Percentiles rank a stretch among this genome's conserved stretches.
Evolutionary conservation across 768 basidiomycete genomes (phyloP).

Genomic region (Punctularia strigosozonata): DNA sequence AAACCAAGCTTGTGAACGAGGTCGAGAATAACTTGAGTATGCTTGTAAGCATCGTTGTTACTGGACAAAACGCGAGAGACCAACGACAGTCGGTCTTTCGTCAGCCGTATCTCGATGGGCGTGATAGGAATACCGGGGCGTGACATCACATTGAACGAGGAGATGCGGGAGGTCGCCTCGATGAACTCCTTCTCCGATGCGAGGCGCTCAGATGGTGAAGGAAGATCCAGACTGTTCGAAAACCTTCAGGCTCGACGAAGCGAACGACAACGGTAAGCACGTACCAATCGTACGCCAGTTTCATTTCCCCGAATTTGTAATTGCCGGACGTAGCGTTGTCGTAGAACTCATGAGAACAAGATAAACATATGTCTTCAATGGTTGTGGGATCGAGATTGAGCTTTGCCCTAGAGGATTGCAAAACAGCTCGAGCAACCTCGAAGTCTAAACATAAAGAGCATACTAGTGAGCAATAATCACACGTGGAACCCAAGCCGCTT

Average conservation of each 20-base stretch:
- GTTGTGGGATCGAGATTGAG: conserved; percentile 34
- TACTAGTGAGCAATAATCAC: conserved; percentile 8
- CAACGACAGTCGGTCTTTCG: conserved; percentile 80
- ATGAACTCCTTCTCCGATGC: conserved; percentile 80
- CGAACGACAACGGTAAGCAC: conserved; percentile 2
- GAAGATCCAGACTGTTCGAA: conserved; percentile 58
- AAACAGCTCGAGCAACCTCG: conserved; percentile 50
- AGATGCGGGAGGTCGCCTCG: conserved; percentile 90
- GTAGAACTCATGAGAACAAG: conserved; percentile 82
- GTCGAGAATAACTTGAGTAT: conserved; percentile 86
- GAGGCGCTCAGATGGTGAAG: conserved; percentile 49
- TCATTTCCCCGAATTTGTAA: conserved; percentile 91
- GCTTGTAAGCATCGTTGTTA: conserved; percentile 81
- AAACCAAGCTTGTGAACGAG: conserved; percentile 83
- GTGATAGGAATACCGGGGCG: conserved; percentile 67
- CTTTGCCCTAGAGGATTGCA: conserved; percentile 34
- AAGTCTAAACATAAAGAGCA: conserved; percentile 35
- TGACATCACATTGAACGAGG: conserved; percentile 81
- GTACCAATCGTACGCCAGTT: conserved; percentile 92
- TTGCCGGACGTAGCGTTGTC: conserved; percentile 92
- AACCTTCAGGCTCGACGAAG: conserved; percentile 1
- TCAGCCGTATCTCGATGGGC: conserved; percentile 88
- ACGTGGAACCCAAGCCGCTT: conserved; percentile 25
- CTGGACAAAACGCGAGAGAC: conserved; percentile 77
- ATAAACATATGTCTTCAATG: conserved; percentile 71